phyloP scores from a whole-genome alignment of 257 asterid species.

The Jasminum sambac region DNA sequence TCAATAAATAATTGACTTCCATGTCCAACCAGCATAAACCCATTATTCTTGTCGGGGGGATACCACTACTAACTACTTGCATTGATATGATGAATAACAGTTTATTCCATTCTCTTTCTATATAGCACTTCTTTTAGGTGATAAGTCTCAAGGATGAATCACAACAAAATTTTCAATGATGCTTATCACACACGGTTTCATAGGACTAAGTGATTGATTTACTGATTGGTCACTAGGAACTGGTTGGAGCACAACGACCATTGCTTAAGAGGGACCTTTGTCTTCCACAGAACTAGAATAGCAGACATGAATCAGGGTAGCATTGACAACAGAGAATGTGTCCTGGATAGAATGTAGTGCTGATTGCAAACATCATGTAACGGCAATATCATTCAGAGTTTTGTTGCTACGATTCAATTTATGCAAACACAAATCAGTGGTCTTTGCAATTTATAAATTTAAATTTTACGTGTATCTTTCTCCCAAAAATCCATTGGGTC shows the following conservation, averaged over 20 bases:
- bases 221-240: not conserved
- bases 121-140: not conserved
- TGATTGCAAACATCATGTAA: not conserved
- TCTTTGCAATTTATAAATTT: not conserved
- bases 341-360: not conserved
- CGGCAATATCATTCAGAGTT: not conserved
- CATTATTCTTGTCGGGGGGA: not conserved
- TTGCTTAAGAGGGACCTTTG: not conserved
- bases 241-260: not conserved
- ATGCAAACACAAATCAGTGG: not conserved
- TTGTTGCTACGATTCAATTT: not conserved
- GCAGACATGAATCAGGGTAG: not conserved
- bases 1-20: not conserved
- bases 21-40: not conserved
- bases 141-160: not conserved
- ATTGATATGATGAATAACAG: not conserved
- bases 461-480: not conserved
- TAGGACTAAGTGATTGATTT: not conserved
- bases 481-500: not conserved
- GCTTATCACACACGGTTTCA: not conserved
- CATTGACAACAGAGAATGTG: not conserved
- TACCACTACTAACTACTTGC: not conserved
- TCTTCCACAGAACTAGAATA: not conserved
- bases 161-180: not conserved
- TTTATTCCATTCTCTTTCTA: not conserved